Evolutionary conservation across 2,329 filamentous ascomycete genomes (phyloP), one percentile per base, ranked within the genome.

Genomic region (Elsinoe perseae): DNA sequence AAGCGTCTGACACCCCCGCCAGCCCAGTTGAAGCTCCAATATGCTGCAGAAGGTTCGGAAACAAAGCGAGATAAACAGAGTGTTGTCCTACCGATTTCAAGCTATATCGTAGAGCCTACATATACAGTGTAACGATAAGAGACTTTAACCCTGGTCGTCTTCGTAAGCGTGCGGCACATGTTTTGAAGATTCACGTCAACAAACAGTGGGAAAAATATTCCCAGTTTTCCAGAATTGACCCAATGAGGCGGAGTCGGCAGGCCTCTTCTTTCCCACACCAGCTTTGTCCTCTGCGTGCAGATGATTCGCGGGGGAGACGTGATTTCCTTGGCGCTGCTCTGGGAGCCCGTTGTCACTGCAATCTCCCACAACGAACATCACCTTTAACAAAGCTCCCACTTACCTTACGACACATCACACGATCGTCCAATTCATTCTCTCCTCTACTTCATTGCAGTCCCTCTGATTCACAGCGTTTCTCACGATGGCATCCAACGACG

Each of bases 401-500:
- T 18, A 28, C 28, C 28, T 52, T 20, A 52, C 48, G 48, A 52
- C 28, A 52, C 30, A 52, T 52, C 48, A 52, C 48, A 52, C 48
- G 48, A 52, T 38, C 32, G 36, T 10, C 28, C 28, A 36, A 52
- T 36, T 25, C 32, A 25, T 34, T 14, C 48, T 38, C 48, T 23
- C 28, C n/a, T 34, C 44, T 34, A 16, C 25, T 50, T 27, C 23
- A 25, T 25, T 50, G 27, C 44, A 30, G 20, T n/a, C 18, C 40
- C 40, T n/a, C 25, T 50, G 44, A 50, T 50, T 34, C 27, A 30
- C 25, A 50, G 44, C 44, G 44, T 21, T 30, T n/a, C 18, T 28
- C 18, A 56, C 38, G 28, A 56, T 56, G 53, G 38, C 53, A 20
- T 56, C 53, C 40, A 44, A 42, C 42, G 53, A 56, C 23, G 53